A percentile compares a stretch with the other conserved stretches of the same genome.
Evolutionary conservation across 1,284 basidiomycete species (phyloP).

Genomic region (Moesziomyces aphidis): DNA sequence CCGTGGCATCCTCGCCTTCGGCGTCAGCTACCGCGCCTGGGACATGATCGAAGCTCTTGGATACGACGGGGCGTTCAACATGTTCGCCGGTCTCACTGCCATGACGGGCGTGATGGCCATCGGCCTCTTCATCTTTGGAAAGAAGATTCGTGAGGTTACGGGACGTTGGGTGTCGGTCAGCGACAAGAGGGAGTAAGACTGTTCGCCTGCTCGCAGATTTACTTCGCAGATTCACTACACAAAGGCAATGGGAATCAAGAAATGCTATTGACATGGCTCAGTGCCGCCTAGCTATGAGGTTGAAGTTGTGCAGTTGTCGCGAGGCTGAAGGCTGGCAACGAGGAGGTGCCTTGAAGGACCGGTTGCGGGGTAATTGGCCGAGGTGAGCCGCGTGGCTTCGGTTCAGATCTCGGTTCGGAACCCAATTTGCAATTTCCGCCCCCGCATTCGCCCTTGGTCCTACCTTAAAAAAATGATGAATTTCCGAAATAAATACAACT

Average conservation of each 20-base stretch:
- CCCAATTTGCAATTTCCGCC: background rate
- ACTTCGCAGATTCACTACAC: background rate
- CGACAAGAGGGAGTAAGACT: background rate
- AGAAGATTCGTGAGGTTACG: conserved; percentile 9
- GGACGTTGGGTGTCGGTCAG: conserved; percentile 1
- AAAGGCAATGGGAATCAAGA: background rate
- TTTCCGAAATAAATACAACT: no score
- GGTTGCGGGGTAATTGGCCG: background rate
- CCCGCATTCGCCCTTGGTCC: no score
- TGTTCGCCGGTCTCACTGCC: conserved; percentile 19
- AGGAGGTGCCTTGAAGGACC: background rate
- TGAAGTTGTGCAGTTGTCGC: background rate
- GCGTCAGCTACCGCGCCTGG: conserved; percentile 17
- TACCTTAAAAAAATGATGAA: no score
- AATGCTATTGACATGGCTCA: background rate
- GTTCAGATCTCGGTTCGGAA: background rate
- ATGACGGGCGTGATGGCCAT: conserved; percentile 6
- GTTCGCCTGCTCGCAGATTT: background rate
- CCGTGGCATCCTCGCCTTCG: conserved; percentile 15
- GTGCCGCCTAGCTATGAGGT: background rate
- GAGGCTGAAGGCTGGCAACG: no score
- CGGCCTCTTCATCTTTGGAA: conserved; percentile 9
- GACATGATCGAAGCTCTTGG: conserved; percentile 18
- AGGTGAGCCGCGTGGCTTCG: background rate
- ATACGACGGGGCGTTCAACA: conserved; percentile 19